Evolutionary conservation across 305 asterid species (phyloP).

Genomic region (Ajuga reptans): DNA sequence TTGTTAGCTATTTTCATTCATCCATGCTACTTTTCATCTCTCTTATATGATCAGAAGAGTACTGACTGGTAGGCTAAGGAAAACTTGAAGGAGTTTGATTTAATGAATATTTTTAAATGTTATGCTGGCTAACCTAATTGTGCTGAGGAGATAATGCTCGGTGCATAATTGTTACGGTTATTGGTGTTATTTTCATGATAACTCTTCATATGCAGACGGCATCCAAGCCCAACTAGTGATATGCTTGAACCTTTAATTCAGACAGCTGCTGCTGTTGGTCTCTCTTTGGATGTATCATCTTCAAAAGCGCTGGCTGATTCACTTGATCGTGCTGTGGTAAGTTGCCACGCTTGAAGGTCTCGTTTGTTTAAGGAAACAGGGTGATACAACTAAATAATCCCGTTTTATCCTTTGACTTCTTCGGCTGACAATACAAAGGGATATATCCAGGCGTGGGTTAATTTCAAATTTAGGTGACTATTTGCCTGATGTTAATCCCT

Average conservation of each 20-base stretch:
- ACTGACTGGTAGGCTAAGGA: background rate
- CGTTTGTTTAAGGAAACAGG: no score
- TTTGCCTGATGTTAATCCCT: no score
- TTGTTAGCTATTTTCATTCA: conserved; percentile 14
- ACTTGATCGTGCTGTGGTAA: conserved; percentile 91
- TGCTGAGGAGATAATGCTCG: conserved; percentile 13
- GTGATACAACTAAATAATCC: no score
- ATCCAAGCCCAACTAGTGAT: conserved; percentile 94
- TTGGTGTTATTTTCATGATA: conserved; percentile 15
- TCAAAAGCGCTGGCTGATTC: conserved; percentile 98
- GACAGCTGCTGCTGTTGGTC: conserved; percentile 88
- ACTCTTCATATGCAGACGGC: conserved; percentile 60
- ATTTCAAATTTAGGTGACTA: no score
- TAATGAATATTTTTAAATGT: background rate
- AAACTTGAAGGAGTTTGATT: no score
- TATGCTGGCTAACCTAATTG: conserved; percentile 2
- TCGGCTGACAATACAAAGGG: no score
- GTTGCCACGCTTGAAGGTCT: conserved; percentile 23
- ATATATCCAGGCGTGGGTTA: no score
- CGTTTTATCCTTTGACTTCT: no score
- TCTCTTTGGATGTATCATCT: conserved; percentile 77
- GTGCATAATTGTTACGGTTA: background rate
- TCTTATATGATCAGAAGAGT: conserved; percentile 5
- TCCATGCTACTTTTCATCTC: conserved; percentile 6
- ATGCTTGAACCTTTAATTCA: conserved; percentile 93